Evolutionary conservation across 208 protist genomes (phyloP).

Genomic region (Novymonas esmeraldas): DNA sequence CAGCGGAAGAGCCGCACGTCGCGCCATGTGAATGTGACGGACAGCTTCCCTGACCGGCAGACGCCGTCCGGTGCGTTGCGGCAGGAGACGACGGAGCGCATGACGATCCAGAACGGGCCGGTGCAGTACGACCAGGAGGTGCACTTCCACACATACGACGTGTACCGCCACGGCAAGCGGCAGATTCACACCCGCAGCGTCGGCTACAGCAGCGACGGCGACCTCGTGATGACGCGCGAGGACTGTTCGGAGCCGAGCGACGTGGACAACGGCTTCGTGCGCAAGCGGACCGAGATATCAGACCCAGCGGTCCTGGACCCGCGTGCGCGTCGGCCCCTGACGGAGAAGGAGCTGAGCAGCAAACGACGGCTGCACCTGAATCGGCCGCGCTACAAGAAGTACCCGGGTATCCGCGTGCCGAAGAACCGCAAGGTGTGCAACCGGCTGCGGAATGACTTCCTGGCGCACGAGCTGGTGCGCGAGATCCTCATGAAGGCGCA

Average conservation of each 20-base stretch:
- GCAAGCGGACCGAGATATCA: conserved; percentile 56
- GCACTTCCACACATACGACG: conserved; percentile 87
- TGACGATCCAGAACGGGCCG: conserved; percentile 68
- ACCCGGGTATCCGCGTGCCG: conserved; percentile 81
- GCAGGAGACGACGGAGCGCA: conserved; percentile 63
- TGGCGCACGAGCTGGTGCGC: conserved; percentile 57
- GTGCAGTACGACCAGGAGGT: conserved; percentile 67
- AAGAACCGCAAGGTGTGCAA: conserved; percentile 80
- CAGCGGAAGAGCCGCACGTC: conserved; percentile 68
- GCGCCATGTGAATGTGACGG: conserved; percentile 67
- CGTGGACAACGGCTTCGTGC: conserved; percentile 61
- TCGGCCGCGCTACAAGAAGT: conserved; percentile 76
- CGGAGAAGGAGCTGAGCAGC: conserved; percentile 49
- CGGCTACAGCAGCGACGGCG: conserved; percentile 87
- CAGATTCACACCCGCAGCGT: conserved; percentile 81
- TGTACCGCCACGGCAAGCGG: conserved; percentile 78
- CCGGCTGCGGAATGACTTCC: conserved; percentile 82
- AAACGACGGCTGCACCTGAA: conserved; percentile 51
- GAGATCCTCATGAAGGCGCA: conserved; percentile 57
- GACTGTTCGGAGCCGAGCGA: conserved; percentile 82
- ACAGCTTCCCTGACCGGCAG: conserved; percentile 43
- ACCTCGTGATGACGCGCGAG: conserved; percentile 81
- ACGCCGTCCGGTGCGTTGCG: conserved; percentile 51
- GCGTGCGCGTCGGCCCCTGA: conserved; percentile 69
- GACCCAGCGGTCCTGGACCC: conserved; percentile 78